These are phyloP conservation scores for Fusarium tanahbumbuense DNA, from an alignment of 2,329 filamentous ascomycete species.

Conservation along the genomic window DNA sequence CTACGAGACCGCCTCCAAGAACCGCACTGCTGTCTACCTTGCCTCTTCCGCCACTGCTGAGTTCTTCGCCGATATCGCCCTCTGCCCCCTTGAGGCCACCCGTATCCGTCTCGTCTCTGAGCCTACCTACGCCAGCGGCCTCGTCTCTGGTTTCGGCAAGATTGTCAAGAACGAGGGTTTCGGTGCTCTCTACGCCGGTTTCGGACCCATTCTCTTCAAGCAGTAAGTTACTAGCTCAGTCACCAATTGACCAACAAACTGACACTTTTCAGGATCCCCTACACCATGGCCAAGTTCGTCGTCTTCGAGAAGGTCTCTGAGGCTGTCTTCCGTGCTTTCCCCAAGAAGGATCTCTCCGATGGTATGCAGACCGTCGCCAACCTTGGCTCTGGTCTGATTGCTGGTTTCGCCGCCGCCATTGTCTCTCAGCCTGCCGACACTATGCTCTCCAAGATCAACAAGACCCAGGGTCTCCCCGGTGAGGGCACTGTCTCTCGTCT, in stretches of 20 bases:
- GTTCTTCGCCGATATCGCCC: conserved; percentile 79
- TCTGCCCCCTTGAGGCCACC: conserved; percentile 92
- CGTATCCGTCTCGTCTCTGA: conserved; percentile 93
- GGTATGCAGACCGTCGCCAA: conserved; percentile 82
- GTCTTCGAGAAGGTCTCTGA: conserved; percentile 91
- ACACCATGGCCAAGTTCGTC: conserved; percentile 96
- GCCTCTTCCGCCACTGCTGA: conserved; percentile 74
- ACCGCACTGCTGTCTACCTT: conserved; percentile 85
- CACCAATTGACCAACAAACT: conserved; percentile 21
- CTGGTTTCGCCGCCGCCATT: conserved; percentile 84
- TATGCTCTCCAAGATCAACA: conserved; percentile 97
- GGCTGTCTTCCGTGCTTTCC: conserved; percentile 73
- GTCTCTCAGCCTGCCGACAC: conserved; percentile 92
- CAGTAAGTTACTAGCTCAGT: conserved; percentile 49
- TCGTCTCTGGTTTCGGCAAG: conserved; percentile 83
- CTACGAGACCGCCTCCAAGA: conserved; percentile 79
- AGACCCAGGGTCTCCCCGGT: conserved; percentile 87
- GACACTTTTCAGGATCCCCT: conserved; percentile 73
- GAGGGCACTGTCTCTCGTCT: conserved; percentile 84
- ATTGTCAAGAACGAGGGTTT: conserved; percentile 85
- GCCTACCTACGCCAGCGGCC: conserved; percentile 84
- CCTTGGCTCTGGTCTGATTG: conserved; percentile 68
- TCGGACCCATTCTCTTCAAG: conserved; percentile 83
- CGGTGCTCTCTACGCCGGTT: conserved; percentile 90
- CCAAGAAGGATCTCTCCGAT: conserved; percentile 77